phyloP scores from a whole-genome alignment of 441 rosid genomes.

The Bruguiera hainesii region DNA sequence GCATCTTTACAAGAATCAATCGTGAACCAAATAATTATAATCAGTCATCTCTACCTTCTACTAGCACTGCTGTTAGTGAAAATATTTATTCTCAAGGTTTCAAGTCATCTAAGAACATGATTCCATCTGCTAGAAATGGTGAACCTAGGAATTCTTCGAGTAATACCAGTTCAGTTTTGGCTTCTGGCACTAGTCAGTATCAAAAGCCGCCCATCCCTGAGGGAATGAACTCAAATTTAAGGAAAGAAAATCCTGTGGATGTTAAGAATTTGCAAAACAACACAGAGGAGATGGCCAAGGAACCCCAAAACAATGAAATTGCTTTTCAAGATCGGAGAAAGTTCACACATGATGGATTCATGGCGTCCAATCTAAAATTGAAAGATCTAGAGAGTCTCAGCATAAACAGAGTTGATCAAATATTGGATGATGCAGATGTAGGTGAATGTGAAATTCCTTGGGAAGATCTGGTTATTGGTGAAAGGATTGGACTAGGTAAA shows the following conservation, averaged over 20 bases:
- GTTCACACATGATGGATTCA: constrained; percentile 49
- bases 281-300: constrained; percentile 24
- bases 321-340: constrained; percentile 45
- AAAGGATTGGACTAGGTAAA: constrained; percentile 98
- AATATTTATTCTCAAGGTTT: constrained; percentile 43
- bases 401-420: constrained; percentile 49
- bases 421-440: constrained; percentile 88
- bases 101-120: constrained; percentile 36
- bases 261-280: constrained; percentile 36
- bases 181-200: constrained; percentile 37
- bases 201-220: constrained; percentile 31
- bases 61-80: constrained; percentile 45
- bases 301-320: constrained; percentile 42
- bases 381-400: constrained; percentile 66
- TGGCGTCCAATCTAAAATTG: constrained; percentile 45
- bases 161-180: constrained; percentile 34
- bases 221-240: constrained; percentile 30
- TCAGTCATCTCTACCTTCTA: constrained; percentile 48
- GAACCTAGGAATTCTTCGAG: constrained; percentile 29
- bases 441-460: constrained; percentile 96
- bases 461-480: constrained; percentile 95
- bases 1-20: constrained; percentile 61
- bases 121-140: constrained; percentile 37
- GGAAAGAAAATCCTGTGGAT: constrained; percentile 38
- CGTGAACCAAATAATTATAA: constrained; percentile 64